Conservation (phyloP, 2,329 filamentous ascomycete genomes). For the Didymellaceae sp. region DNA sequence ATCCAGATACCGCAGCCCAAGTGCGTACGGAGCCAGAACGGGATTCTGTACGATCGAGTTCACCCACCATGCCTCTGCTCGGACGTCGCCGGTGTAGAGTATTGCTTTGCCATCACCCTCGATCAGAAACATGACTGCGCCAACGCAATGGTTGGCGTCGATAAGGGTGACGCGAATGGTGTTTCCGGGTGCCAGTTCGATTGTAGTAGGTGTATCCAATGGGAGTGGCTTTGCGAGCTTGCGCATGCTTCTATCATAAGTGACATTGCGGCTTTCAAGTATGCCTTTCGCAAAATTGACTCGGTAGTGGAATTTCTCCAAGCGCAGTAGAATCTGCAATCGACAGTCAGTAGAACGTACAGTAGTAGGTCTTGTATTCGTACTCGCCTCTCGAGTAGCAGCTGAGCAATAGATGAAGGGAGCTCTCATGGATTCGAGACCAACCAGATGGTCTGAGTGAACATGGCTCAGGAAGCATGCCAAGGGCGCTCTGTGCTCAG, state of each 20-base stretch:
- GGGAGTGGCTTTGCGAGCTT: constrained; percentile 80
- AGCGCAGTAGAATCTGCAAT: constrained; percentile 69
- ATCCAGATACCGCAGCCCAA: constrained; percentile 62
- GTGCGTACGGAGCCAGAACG: constrained; percentile 73
- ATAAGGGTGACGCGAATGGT: constrained; percentile 82
- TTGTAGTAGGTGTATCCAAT: constrained; percentile 75
- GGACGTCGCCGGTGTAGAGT: constrained; percentile 87
- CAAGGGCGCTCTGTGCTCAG: constrained; percentile 65
- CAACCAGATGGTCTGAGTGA: constrained; percentile 86
- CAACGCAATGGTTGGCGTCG: constrained; percentile 90
- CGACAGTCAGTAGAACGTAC: not conserved
- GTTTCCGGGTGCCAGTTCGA: constrained; percentile 74
- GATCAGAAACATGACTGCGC: constrained; percentile 91
- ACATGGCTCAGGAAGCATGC: constrained; percentile 92
- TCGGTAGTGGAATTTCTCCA: constrained; percentile 80
- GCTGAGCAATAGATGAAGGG: constrained; percentile 92
- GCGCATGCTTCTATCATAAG: constrained; percentile 74
- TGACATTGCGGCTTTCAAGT: constrained; percentile 74
- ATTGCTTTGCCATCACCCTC: constrained; percentile 75
- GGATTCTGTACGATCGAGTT: constrained; percentile 75
- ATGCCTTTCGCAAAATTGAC: constrained; percentile 82
- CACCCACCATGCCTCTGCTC: constrained; percentile 87
- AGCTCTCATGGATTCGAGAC: constrained; percentile 76
- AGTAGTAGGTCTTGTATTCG: not conserved
- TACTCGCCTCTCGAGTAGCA: constrained; percentile 72